Evolutionary conservation across 106 monocot species (phyloP).

Genomic region (Allium sativum): DNA sequence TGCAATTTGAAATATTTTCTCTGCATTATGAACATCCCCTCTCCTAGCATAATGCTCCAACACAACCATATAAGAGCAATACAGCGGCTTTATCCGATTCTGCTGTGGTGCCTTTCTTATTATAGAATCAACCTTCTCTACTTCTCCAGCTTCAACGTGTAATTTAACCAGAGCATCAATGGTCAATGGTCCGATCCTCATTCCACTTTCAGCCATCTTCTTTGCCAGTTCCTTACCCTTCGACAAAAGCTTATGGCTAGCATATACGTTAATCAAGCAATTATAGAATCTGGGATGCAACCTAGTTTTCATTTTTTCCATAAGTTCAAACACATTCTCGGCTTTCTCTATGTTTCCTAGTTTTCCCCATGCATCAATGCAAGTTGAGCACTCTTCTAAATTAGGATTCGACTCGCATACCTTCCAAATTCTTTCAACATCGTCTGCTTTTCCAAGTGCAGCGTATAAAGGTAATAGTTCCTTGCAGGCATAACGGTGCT

Average conservation of each 20-base stretch:
- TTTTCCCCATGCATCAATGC: conserved; percentile 67
- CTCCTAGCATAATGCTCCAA: conserved; percentile 43
- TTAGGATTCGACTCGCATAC: conserved; percentile 22
- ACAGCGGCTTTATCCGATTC: conserved; percentile 39
- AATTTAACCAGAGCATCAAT: conserved; percentile 59
- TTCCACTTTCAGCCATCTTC: conserved; percentile 46
- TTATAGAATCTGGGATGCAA: conserved; percentile 42
- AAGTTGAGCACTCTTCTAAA: conserved; percentile 27
- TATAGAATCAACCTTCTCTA: conserved; percentile 72
- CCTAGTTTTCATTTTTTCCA: conserved; percentile 34
- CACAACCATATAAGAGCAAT: conserved; percentile 30
- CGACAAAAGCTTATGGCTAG: conserved; percentile 40
- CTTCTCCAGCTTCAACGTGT: conserved; percentile 49
- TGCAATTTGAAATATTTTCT: conserved; percentile 59
- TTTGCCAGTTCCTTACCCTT: conserved; percentile 71
- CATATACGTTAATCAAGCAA: conserved; percentile 58
- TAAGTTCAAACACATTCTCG: conserved; percentile 52
- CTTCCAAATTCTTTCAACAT: conserved; percentile 73
- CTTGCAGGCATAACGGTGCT: conserved; percentile 38
- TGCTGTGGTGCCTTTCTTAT: conserved; percentile 38
- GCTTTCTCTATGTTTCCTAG: conserved; percentile 54
- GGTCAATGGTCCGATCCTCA: conserved; percentile 37
- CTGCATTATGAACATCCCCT: conserved; percentile 70
- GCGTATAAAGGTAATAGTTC: conserved; percentile 55
- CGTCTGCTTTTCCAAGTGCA: conserved; percentile 44